Evolutionary conservation across 2,329 filamentous ascomycete genomes (phyloP).

Genomic region (Neonectria ditissima): DNA sequence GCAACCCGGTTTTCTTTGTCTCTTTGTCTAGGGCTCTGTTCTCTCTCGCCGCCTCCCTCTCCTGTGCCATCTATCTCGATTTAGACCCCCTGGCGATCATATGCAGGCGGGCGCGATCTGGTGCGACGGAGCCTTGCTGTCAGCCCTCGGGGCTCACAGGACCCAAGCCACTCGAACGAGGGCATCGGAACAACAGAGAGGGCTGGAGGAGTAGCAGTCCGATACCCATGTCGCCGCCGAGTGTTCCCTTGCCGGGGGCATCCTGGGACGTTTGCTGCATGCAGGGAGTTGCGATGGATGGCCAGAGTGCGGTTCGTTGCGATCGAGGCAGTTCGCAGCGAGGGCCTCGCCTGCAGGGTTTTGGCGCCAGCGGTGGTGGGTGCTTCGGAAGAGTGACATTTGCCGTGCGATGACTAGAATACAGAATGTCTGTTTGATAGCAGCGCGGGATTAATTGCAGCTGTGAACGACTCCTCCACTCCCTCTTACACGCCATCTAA

Average conservation of each 20-base stretch:
- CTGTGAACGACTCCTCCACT: background rate
- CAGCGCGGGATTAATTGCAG: background rate
- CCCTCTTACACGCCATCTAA: background rate
- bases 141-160: conserved; percentile 29
- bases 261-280: background rate
- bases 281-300: background rate
- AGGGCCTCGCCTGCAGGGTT: background rate
- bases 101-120: conserved; percentile 43
- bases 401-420: background rate
- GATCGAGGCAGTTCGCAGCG: background rate
- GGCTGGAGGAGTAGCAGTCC: background rate
- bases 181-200: conserved; percentile 5
- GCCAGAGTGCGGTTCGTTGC: too few relatives aligned
- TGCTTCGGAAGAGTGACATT: background rate
- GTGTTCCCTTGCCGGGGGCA: background rate
- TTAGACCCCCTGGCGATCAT: conserved; percentile 36
- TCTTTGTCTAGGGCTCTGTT: conserved; percentile 19
- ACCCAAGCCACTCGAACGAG: conserved; percentile 27
- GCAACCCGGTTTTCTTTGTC: background rate
- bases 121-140: conserved; percentile 31
- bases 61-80: conserved; percentile 40
- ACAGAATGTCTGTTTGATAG: background rate
- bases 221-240: background rate
- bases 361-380: too few relatives aligned
- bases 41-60: conserved; percentile 1